Conservation (phyloP, 148 eudicot genomes). For the Limonium bicolor region DNA sequence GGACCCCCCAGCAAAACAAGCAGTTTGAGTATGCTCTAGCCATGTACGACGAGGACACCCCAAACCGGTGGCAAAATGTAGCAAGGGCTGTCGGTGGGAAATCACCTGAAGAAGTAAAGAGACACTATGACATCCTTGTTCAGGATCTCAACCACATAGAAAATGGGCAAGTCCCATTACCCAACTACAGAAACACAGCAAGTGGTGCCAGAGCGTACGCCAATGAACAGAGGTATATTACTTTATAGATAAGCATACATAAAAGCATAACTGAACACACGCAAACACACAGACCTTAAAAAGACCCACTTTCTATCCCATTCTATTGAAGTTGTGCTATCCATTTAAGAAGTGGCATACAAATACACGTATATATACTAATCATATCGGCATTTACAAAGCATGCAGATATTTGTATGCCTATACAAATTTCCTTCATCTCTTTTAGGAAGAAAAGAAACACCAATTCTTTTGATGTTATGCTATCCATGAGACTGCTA, state of each 20-base stretch:
- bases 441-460: no score
- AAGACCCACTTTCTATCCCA: no score
- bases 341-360: no score
- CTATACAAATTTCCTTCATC: no score
- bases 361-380: no score
- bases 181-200: conserved; percentile 21
- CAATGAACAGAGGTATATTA: conserved; percentile 15
- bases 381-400: no score
- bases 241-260: neutral
- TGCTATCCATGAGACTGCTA: no score
- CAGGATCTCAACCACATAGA: conserved; percentile 29
- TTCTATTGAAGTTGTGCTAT: no score
- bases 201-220: conserved; percentile 12
- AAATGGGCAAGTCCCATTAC: conserved; percentile 31
- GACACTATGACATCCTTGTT: conserved; percentile 25
- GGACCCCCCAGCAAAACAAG: conserved; percentile 38
- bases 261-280: no score
- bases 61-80: conserved; percentile 41
- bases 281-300: no score
- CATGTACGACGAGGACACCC: conserved; percentile 32
- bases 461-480: no score
- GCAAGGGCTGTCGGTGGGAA: conserved; percentile 36
- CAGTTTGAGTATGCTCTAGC: conserved; percentile 45
- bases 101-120: conserved; percentile 37
- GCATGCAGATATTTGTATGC: no score